Base-by-base conservation (phyloP, 352 stramenopile genomes). In the Pelagophyceae sp. region DNA sequence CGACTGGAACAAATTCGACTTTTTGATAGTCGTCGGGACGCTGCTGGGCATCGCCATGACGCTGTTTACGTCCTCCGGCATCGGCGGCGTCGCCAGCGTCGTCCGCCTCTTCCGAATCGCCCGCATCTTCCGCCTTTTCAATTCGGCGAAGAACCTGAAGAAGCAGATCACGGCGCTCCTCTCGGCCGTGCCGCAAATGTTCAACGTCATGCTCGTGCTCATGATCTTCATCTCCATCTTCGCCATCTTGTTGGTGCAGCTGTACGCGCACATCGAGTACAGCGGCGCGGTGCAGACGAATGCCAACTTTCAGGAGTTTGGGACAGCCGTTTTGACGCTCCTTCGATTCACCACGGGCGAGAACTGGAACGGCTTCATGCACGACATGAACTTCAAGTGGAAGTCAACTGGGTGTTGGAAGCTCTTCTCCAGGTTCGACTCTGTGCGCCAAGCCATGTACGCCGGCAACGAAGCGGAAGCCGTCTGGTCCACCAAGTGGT, bases 181-280 rank as follows among this genome's bases (percentile, higher is more conserved):
- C 65, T 90, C 92, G 23, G 85, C 89, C 35, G 84, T 98, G 0
- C 92, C 92, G 38, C 89, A 87, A 0, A 87, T 95, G 27, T 90
- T 85, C 72, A 97, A 97, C 80, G 93, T 97, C 76, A 91, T 87
- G 37, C 91, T 86, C 5, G 90, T 97, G 38, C 75, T 97, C 37
- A 90, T 96, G 33, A 81, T 97, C 6, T 89, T 97, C 81, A 83
- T 96, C 25, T 97, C 96, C 84, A 96, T 97, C 75, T 97, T 94
- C 80, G 85, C 92, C 60, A 92, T 93, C 0, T 90, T 95, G 86
- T 92, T 91, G 0, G 89, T 97, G 27, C 90, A 97, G 83, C 85
- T 96, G 35, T 97, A 96, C 79, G 90, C 90, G 29, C 95, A 91
- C 35, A 85, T 97, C 1, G 85, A 85, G 35, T 79, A 94, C 60